Evolutionary conservation across 164 flowering plant species (phyloP).

Genomic region (Vitis rupestris): DNA sequence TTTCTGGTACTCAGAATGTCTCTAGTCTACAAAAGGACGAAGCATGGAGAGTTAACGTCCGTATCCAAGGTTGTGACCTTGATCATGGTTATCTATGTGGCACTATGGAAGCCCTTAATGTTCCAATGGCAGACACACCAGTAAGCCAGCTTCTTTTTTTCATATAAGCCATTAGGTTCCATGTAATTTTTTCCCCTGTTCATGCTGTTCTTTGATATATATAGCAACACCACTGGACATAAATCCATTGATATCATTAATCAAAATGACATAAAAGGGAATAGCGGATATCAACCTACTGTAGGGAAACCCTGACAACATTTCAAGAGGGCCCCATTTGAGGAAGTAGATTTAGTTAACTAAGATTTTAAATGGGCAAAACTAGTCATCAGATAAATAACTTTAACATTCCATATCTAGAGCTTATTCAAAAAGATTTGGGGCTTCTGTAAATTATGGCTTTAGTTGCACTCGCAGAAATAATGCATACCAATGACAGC

Average conservation of each 20-base stretch:
- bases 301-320: neutral
- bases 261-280: neutral
- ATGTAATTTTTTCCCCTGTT: neutral
- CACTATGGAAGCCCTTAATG: conserved; percentile 99
- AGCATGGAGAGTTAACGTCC: conserved; percentile 98
- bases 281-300: neutral
- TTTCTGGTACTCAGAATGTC: conserved; percentile 96
- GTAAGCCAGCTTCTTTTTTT: conserved; percentile 40
- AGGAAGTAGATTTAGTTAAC: neutral
- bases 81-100: conserved; percentile 96
- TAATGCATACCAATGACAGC: neutral
- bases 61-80: conserved; percentile 89
- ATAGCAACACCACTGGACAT: neutral
- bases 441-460: neutral
- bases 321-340: neutral
- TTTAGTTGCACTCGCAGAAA: neutral
- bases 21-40: conserved; percentile 88
- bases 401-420: neutral
- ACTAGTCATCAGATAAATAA: neutral
- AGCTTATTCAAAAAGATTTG: neutral
- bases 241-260: neutral
- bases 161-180: neutral
- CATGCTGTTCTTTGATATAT: neutral
- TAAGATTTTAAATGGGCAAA: neutral
- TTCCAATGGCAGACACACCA: conserved; percentile 96